Conservation (phyloP, 768 basidiomycete species). For the Serendipita sp. region DNA sequence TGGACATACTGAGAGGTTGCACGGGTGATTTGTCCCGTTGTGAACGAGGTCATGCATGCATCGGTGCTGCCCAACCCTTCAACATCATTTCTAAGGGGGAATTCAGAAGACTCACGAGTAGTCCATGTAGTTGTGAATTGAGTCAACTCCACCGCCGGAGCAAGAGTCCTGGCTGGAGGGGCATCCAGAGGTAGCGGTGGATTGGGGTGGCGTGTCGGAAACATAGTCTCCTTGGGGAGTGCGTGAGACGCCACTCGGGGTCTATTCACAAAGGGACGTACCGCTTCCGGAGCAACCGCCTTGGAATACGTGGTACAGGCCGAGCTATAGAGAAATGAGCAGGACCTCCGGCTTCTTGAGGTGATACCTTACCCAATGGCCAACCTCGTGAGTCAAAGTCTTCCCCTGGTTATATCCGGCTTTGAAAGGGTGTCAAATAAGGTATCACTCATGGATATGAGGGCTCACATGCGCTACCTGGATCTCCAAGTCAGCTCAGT, state of each 20-base stretch:
- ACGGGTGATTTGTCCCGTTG: slow-evolving; percentile 10
- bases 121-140: slow-evolving; percentile 12
- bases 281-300: slow-evolving; percentile 16
- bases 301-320: slow-evolving; percentile 28
- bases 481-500: not conserved
- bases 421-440: not conserved
- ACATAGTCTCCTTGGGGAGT: slow-evolving; percentile 3
- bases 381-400: slow-evolving; percentile 25
- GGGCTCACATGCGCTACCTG: not conserved
- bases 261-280: slow-evolving; percentile 11
- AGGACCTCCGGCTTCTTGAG: not conserved
- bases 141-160: slow-evolving; percentile 13
- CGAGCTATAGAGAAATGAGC: slow-evolving; percentile 9
- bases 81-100: slow-evolving; percentile 2
- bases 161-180: slow-evolving; percentile 22
- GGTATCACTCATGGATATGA: not conserved
- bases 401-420: slow-evolving; percentile 6
- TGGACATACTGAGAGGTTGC: not conserved
- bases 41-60: slow-evolving; percentile 11
- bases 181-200: slow-evolving; percentile 20
- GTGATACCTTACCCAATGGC: slow-evolving; percentile 20
- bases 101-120: slow-evolving; percentile 5
- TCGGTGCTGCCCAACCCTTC: slow-evolving; percentile 1
- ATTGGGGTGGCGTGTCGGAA: slow-evolving; percentile 13
- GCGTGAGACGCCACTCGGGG: not conserved